These are phyloP conservation scores for Nakaseomyces delphensis DNA, from an alignment of 1,139 yeast genomes.

Conservation along the genomic window DNA sequence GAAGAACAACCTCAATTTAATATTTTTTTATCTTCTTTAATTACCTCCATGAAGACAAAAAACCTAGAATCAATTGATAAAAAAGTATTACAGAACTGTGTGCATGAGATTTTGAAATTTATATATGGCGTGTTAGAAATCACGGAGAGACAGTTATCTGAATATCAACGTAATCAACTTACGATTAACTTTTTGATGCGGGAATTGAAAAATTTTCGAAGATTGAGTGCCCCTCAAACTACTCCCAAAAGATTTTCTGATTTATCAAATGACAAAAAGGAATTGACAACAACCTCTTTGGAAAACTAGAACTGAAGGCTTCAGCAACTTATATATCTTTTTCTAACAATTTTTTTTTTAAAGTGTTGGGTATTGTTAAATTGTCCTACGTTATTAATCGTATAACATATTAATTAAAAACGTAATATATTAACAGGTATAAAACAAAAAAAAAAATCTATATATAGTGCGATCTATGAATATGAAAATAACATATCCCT, in stretches of 20 bases:
- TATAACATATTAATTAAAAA: no score
- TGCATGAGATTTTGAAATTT: not conserved
- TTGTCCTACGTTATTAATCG: not conserved
- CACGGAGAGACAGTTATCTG: not conserved
- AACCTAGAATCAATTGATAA: not conserved
- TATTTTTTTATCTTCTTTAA: not conserved
- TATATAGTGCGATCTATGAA: not conserved
- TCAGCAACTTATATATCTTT: no score
- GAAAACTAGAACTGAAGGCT: no score
- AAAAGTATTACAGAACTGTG: not conserved
- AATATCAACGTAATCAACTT: not conserved
- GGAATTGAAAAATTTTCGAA: not conserved
- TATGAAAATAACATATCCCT: conserved; percentile 10
- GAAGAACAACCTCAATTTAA: not conserved
- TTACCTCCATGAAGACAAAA: not conserved
- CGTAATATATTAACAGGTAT: no score
- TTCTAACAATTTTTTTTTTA: no score
- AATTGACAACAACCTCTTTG: no score
- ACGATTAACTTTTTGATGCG: not conserved
- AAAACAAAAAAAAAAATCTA: not conserved
- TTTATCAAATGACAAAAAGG: no score
- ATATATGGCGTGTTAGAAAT: not conserved
- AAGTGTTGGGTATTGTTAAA: no score
- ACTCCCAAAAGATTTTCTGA: not conserved
- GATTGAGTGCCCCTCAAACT: not conserved